Percentiles rank a stretch among this genome's conserved stretches.
Evolutionary conservation across 495 filamentous ascomycete species (phyloP).

Genomic region (Penicillium ucsense): DNA sequence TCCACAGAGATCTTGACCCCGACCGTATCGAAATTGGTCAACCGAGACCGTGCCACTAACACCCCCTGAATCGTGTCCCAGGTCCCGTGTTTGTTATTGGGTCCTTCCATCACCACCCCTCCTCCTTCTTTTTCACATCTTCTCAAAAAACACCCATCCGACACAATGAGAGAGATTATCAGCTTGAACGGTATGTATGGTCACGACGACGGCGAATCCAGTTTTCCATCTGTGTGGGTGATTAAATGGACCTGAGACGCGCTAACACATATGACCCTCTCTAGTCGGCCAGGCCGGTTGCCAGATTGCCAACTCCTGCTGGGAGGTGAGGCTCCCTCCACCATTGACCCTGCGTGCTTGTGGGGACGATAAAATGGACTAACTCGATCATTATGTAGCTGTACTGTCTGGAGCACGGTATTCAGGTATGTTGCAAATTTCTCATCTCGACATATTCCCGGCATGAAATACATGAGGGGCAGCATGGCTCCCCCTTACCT

Average conservation of each 20-base stretch:
- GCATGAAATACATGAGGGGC: neutral
- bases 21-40: conserved; percentile 1
- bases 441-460: conserved; percentile 8
- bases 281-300: conserved; percentile 99
- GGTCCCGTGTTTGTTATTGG: conserved; percentile 25
- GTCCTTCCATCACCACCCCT: conserved; percentile 16
- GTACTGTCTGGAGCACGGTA: conserved; percentile 99
- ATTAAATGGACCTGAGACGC: conserved; percentile 4
- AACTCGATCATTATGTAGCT: conserved; percentile 49
- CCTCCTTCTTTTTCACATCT: conserved; percentile 24
- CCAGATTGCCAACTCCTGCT: conserved; percentile 99
- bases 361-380: conserved; percentile 9
- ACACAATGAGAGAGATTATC: conserved; percentile 96
- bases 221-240: neutral
- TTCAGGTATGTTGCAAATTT: conserved; percentile 62
- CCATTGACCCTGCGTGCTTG: conserved; percentile 4
- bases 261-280: conserved; percentile 13
- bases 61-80: conserved; percentile 14
- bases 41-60: conserved; percentile 4
- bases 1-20: conserved; percentile 6
- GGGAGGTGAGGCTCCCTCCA: conserved; percentile 63
- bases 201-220: neutral
- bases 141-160: conserved; percentile 27
- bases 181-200: conserved; percentile 83
- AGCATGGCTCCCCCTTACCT: conserved; percentile 13